These are phyloP conservation scores for Xylaria telfairii DNA, from an alignment of 495 filamentous ascomycete genomes.

Conservation along the genomic window DNA sequence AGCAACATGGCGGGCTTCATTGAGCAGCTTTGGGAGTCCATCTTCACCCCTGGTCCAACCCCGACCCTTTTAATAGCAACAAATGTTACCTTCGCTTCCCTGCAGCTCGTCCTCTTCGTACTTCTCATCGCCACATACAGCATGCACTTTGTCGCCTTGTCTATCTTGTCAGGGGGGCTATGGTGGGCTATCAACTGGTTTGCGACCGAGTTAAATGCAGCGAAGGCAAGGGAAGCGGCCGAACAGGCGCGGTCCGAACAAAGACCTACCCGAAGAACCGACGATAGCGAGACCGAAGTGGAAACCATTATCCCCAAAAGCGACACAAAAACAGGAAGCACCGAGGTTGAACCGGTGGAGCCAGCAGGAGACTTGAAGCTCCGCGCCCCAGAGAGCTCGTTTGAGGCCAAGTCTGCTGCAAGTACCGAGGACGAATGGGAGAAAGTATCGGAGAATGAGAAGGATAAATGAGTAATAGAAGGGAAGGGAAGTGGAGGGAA, in stretches of 20 bases:
- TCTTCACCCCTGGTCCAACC: constrained; percentile 91
- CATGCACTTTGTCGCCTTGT: constrained; percentile 85
- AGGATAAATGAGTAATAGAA: constrained; percentile 46
- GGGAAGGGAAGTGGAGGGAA: constrained; percentile 58
- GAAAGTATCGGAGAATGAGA: constrained; percentile 62
- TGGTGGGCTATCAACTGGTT: constrained; percentile 99
- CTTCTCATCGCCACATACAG: constrained; percentile 84
- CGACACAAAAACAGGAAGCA: constrained; percentile 37
- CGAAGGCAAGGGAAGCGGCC: constrained; percentile 68
- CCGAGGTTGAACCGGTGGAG: constrained; percentile 48
- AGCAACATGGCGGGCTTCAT: constrained; percentile 79
- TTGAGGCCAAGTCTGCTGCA: constrained; percentile 50
- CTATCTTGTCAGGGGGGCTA: constrained; percentile 75
- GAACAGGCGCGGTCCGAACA: constrained; percentile 56
- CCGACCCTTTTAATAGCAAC: constrained; percentile 87
- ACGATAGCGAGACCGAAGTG: constrained; percentile 59
- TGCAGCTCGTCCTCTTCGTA: constrained; percentile 77
- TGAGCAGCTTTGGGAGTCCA: constrained; percentile 81
- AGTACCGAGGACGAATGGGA: constrained; percentile 69
- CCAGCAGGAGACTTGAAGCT: constrained; percentile 49
- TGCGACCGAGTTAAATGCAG: constrained; percentile 73
- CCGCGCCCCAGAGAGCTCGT: constrained; percentile 34
- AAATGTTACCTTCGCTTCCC: constrained; percentile 83
- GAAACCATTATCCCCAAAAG: constrained; percentile 47
- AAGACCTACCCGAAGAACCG: constrained; percentile 38